Conservation (phyloP, 2,329 filamentous ascomycete genomes). For the Trichoderma breve region DNA sequence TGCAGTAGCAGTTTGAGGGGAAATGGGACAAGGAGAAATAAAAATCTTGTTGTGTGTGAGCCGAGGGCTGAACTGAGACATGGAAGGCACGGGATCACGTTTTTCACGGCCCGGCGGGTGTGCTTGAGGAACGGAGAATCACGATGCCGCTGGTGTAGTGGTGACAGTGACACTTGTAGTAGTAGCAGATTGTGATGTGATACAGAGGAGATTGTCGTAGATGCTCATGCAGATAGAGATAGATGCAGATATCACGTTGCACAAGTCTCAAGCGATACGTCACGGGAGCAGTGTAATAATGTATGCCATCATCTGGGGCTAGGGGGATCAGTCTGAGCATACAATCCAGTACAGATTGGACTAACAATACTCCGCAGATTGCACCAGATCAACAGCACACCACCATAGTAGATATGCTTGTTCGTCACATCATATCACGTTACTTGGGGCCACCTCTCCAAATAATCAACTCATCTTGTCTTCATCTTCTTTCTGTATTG, state of each 20-base stretch:
- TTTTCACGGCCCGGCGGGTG: constrained; percentile 12
- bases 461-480: background rate
- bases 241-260: background rate
- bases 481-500: constrained; percentile 1
- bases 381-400: background rate
- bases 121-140: background rate
- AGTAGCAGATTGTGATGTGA: background rate
- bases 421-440: background rate
- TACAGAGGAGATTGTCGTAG: background rate
- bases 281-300: background rate
- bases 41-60: background rate
- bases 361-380: background rate
- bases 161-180: background rate
- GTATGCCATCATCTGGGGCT: too few species aligned
- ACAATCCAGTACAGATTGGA: background rate
- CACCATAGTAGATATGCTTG: background rate
- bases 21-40: background rate
- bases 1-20: background rate
- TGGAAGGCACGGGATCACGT: constrained; percentile 5
- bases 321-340: background rate
- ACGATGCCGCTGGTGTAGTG: background rate
- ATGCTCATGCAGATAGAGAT: background rate
- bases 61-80: background rate
- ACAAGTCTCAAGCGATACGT: background rate
- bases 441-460: background rate